Evolutionary conservation across 148 eudicot genomes (phyloP), one percentile per base, ranked within the genome.

Genomic region (Diospyros lotus): DNA sequence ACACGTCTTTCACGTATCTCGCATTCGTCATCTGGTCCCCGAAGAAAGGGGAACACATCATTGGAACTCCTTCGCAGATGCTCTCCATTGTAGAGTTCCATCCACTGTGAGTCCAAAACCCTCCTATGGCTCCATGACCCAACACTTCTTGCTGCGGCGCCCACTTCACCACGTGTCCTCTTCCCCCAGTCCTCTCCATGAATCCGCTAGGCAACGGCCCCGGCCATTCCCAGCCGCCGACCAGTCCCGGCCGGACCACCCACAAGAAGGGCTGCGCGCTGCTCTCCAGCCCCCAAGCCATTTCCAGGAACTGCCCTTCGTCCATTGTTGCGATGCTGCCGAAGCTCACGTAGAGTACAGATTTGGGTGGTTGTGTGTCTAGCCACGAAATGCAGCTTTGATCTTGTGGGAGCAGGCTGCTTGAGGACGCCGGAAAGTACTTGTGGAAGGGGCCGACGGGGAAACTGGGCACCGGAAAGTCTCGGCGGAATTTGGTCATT

Each of bases 81-180:
- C 92, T 87, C 67, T 90, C 95, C 67, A 88, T 14, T 0, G 89
- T 85, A 17, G 95, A 88, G 38, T 90, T 88, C 90, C 92, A 90
- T 38, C 92, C 95, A 46, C 71, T 60, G 5, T 86, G 90, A 15
- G 86, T 90, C 89, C 86, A 84, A 64, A 88, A 90, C 2, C 77
- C 85, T 48, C 92, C 90, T 2, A 73, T 52, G 4, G 95, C 85
- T 43, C 78, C 66, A 75, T 90, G 90, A 4, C 85, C 86, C 13
- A 90, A 62, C 18, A 90, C 86, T 81, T 86, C 84, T 4, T 58
- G 73, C 9, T 90, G 95, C 5, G 90, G 86, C 18, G 90, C 91
- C 93, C 95, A 88, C 45, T 80, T 73, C 39, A 88, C 87, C 38
- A 90, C 77, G 41, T 67, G 63, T 0, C 90, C 90, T 38, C 86